Percentiles rank a stretch among this genome's conserved stretches.
Evolutionary conservation across 768 basidiomycete species (phyloP).

Genomic region (Kwoniella heveanensis): DNA sequence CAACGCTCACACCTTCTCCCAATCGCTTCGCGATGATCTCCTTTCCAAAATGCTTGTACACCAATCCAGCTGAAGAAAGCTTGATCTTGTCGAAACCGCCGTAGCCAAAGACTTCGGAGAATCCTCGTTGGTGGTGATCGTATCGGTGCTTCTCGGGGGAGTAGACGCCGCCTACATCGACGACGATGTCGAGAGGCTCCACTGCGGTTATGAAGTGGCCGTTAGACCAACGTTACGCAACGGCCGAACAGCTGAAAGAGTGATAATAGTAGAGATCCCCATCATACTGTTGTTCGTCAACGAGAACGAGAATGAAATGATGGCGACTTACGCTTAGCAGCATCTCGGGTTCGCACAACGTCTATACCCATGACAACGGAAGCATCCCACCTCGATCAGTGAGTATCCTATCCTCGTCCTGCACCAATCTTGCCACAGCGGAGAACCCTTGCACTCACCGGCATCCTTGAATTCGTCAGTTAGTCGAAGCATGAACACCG

Average conservation of each 20-base stretch:
- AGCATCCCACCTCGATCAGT: too few species aligned
- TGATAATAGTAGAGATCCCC: too few species aligned
- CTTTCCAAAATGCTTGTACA: slow-evolving; percentile 97
- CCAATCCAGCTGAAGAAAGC: slow-evolving; percentile 84
- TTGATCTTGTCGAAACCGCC: slow-evolving; percentile 70
- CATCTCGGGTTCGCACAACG: slow-evolving; percentile 53
- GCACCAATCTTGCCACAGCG: too few species aligned
- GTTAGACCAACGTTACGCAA: too few species aligned
- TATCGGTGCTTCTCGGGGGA: slow-evolving; percentile 76
- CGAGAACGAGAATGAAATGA: too few species aligned
- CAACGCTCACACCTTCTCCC: slow-evolving; percentile 62
- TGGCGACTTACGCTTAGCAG: slow-evolving; percentile 48
- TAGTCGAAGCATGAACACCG: slow-evolving; percentile 81
- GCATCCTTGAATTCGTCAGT: slow-evolving; percentile 75
- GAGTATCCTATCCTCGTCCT: too few species aligned
- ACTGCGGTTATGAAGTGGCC: too few species aligned
- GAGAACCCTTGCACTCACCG: slow-evolving; percentile 64
- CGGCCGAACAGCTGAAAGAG: too few species aligned
- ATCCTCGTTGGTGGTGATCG: slow-evolving; percentile 96
- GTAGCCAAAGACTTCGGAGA: slow-evolving; percentile 82
- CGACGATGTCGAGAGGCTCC: slow-evolving; percentile 85
- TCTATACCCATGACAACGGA: slow-evolving; percentile 25
- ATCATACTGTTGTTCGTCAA: too few species aligned
- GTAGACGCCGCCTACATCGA: slow-evolving; percentile 93
- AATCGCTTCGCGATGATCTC: slow-evolving; percentile 73